Evolutionary conservation across 768 basidiomycete species (phyloP), one percentile per base, ranked within the genome.

Genomic region (Roridomyces roridus): DNA sequence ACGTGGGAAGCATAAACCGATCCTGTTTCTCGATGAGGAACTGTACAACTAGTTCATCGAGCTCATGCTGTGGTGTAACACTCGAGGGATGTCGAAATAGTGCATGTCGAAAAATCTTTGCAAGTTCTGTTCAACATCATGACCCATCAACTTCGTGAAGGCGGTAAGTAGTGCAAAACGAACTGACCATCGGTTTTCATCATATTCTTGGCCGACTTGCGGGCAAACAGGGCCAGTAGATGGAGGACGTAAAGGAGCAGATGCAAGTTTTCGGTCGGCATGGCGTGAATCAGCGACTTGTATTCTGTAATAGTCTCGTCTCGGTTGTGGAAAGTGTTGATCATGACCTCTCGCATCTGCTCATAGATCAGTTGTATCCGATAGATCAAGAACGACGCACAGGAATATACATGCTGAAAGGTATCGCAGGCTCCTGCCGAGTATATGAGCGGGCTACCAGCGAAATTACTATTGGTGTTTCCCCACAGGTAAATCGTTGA

Each of bases 161-260:
- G 25, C 44, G 52, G 8, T 12, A 35, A 18, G 39, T 21, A 25
- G 43, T 52, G n/a, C 28, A 36, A 23, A 12, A 44, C 31, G 24
- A 31, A 84, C 91, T 65, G 64, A 97, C 95, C 97, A 54, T 88
- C 81, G 18, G 96, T 91, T 1, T 91, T 96, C 96, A 98, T 99
- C 43, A 96, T 77, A 71, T 99, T 99, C 76, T 89, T 89, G 61
- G 94, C 91, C 41, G 88, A 84, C 70, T 94, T 96, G 55, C 90
- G 85, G 4, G 94, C 89, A 74, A 98, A 98, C 9, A 99, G 96
- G 45, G 92, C 93, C 47, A 99, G 80, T 24, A 99, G 83, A 71
- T 99, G 96, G 55, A 99, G 84, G 45, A 98, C 95, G 71, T 98
- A 98, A 51, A 98, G 86, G 23, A 98, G 82, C n/a, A 98, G 88